Percentiles rank a stretch among this genome's conserved stretches.
phyloP scores from a whole-genome alignment of 805 yeast species.

The Kodamaea neixiangensis region DNA sequence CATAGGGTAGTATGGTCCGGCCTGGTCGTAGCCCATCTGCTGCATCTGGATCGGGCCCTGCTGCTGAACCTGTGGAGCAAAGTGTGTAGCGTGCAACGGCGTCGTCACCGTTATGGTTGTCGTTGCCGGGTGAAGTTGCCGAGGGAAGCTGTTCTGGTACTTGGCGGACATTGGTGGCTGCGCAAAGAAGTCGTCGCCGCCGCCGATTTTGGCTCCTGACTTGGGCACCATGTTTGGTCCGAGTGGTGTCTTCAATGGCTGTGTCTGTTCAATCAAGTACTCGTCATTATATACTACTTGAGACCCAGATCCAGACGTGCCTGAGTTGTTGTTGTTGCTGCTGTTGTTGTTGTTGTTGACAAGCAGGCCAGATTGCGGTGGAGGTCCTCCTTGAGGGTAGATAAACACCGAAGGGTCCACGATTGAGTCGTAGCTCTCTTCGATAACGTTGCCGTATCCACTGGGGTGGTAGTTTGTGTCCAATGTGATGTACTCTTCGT shows the following conservation, averaged over 20 bases:
- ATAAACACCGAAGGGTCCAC: slow-evolving; percentile 23
- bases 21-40: slow-evolving; percentile 5
- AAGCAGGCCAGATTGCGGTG: neutral
- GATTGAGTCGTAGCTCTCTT: slow-evolving; percentile 22
- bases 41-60: slow-evolving; percentile 7
- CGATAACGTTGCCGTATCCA: slow-evolving; percentile 12
- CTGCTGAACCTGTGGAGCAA: slow-evolving; percentile 7
- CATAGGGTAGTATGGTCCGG: slow-evolving; percentile 7
- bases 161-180: slow-evolving; percentile 27
- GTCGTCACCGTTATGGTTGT: slow-evolving; percentile 8
- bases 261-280: slow-evolving; percentile 53
- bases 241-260: slow-evolving; percentile 41
- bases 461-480: slow-evolving; percentile 22
- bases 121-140: slow-evolving; percentile 12
- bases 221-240: slow-evolving; percentile 13
- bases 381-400: slow-evolving; percentile 14
- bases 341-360: neutral
- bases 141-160: slow-evolving; percentile 21
- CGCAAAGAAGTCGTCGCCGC: slow-evolving; percentile 26
- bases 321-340: neutral
- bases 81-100: slow-evolving; percentile 10
- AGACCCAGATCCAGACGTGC: slow-evolving; percentile 18
- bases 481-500: slow-evolving; percentile 27
- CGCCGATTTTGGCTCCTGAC: slow-evolving; percentile 15
- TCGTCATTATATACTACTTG: slow-evolving; percentile 48